A percentile compares a stretch with the other conserved stretches of the same genome.
Evolutionary conservation across 805 yeast genomes (phyloP).

Genomic region (Saccharomycopsis selenospora): DNA sequence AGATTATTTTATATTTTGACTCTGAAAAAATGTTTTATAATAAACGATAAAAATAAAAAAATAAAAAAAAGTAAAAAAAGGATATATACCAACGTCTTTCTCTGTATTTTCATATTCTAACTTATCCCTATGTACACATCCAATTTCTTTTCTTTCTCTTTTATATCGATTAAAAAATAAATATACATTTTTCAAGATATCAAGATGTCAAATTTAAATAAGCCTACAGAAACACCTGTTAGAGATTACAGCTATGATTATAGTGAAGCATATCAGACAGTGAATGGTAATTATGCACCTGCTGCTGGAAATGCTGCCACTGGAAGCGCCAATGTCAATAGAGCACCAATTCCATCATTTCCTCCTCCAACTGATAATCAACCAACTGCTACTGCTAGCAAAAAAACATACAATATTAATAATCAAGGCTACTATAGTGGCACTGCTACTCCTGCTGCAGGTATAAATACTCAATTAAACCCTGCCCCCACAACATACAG

Average conservation of each 20-base stretch:
- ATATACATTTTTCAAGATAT: no score
- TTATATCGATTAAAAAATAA: no score
- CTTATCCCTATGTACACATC: no score
- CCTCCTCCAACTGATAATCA: background rate
- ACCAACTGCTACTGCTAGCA: background rate
- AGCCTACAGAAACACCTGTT: background rate
- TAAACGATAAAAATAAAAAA: no score
- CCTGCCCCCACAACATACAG: no score
- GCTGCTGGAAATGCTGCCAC: background rate
- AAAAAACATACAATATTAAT: background rate
- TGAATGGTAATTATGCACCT: background rate
- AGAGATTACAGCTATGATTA: background rate
- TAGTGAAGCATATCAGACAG: background rate
- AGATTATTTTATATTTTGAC: no score
- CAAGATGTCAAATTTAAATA: no score
- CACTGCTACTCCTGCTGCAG: background rate
- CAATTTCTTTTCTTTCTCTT: background rate
- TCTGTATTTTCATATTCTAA: no score
- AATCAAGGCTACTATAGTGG: background rate
- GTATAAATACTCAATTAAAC: background rate
- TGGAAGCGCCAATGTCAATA: background rate
- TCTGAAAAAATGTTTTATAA: no score
- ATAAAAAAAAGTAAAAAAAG: no score
- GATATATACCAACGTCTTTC: no score
- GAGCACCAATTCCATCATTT: background rate